Evolutionary conservation across 2,329 filamentous ascomycete genomes (phyloP), one percentile per base, ranked within the genome.

Genomic region (Aspergillus pseudoterreus): DNA sequence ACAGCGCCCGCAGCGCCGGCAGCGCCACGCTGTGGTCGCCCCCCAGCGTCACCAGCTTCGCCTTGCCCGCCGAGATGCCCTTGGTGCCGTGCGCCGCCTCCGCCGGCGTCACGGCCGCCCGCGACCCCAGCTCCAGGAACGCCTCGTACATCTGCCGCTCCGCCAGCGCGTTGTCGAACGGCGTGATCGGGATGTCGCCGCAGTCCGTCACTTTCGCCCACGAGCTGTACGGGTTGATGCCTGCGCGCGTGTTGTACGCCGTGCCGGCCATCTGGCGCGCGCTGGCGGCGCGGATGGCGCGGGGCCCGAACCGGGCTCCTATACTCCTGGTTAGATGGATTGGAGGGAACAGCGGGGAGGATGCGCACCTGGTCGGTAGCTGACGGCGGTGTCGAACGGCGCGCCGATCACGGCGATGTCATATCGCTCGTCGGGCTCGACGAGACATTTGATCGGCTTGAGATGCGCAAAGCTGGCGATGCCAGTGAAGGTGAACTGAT

Each of bases 161-260:
- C 0, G 92, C 92, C 14, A 95, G 77, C 1, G 78, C 83, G 68
- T 96, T 96, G 74, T 96, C 90, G 61, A 95, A 86, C 0, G 91
- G 91, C 0, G 87, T 89, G 58, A 95, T 79, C 24, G 92, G 90
- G 50, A 96, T 90, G 67, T 96, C 92, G 43, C 92, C 92, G 69
- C 92, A 96, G 75, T 96, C 92, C 46, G 92, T 77, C 53, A 96
- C 83, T 36, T 76, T 83, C 1, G 88, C 87, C 87, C 88, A 92
- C 49, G 81, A 86, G 38, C 77, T 76, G 73, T 94, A 96, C 0
- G 92, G 90, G 70, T 96, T 96, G 59, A 96, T 80, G 36, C 80
- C 81, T 1, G 90, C 90, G 19, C 90, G 84, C 2, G 87, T 82
- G 71, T 96, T 96, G 80, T 88, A 91, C 65, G 87, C 87, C 39